These are phyloP conservation scores for Serendipita sp. DNA, from an alignment of 768 basidiomycete species.

Conservation along the genomic window DNA sequence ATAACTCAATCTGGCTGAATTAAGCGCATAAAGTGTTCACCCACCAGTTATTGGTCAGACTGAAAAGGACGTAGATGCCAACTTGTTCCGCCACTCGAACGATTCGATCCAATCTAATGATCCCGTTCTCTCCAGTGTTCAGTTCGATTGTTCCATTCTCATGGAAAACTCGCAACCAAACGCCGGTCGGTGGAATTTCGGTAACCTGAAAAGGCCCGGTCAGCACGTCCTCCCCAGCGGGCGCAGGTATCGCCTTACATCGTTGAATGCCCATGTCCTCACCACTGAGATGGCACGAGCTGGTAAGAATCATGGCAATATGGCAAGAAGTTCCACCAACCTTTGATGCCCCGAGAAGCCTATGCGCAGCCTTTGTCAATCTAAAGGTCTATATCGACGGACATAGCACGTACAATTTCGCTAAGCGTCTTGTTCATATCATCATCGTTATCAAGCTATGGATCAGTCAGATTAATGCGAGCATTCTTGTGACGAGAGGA, in stretches of 20 bases:
- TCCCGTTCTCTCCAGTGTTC: constrained; percentile 43
- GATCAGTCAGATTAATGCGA: neutral
- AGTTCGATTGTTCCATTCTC: constrained; percentile 35
- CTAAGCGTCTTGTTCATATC: constrained; percentile 44
- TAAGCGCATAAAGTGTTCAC: constrained; percentile 1
- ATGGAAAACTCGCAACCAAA: constrained; percentile 28
- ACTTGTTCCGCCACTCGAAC: constrained; percentile 36
- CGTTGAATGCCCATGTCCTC: constrained; percentile 60
- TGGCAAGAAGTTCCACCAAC: neutral
- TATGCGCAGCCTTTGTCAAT: neutral
- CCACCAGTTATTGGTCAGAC: constrained; percentile 49
- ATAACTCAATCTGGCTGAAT: no score
- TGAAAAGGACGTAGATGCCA: constrained; percentile 34
- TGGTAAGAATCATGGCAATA: neutral
- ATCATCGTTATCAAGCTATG: constrained; percentile 29
- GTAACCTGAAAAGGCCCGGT: neutral
- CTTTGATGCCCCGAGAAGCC: neutral
- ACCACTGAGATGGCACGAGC: constrained; percentile 35
- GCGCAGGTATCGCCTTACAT: constrained; percentile 22
- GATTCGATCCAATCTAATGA: constrained; percentile 46
- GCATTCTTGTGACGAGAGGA: no score
- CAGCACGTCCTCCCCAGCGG: constrained; percentile 28
- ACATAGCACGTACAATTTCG: constrained; percentile 25
- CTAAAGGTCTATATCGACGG: neutral
- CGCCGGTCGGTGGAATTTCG: neutral